A percentile compares a stretch with the other conserved stretches of the same genome.
phyloP scores from a whole-genome alignment of 345 rosid species.

The Melaleuca alternifolia region DNA sequence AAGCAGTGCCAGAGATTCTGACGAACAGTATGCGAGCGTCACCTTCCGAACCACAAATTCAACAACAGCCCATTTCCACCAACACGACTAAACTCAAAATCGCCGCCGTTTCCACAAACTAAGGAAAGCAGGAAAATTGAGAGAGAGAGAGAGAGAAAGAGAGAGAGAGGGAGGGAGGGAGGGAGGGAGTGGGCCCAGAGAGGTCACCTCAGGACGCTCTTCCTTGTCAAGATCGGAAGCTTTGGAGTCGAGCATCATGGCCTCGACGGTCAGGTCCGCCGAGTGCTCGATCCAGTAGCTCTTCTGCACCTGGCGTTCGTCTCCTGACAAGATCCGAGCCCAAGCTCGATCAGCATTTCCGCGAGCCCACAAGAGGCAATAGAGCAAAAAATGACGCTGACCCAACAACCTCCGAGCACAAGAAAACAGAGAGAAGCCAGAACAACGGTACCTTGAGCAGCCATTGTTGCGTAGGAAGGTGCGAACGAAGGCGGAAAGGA shows the following conservation, averaged over 20 bases:
- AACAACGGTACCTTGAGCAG: conserved; percentile 18
- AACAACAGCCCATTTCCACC: not conserved
- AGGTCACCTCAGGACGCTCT: conserved; percentile 81
- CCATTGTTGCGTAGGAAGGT: conserved; percentile 20
- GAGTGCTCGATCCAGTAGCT: conserved; percentile 85
- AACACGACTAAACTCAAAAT: not conserved
- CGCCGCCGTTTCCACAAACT: not conserved
- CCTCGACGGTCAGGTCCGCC: conserved; percentile 57
- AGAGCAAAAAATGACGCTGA: not conserved
- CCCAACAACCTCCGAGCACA: not conserved
- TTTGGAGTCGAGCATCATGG: conserved; percentile 94
- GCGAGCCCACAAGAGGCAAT: not conserved
- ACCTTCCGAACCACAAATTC: not conserved
- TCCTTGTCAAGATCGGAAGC: conserved; percentile 95
- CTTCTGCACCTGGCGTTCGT: conserved; percentile 70
- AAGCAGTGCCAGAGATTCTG: not conserved
- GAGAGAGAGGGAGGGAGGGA: not conserved
- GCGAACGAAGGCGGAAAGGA: not conserved
- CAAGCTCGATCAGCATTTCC: not conserved
- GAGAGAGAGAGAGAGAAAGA: not conserved
- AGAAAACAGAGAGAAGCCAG: not conserved
- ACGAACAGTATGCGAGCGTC: not conserved
- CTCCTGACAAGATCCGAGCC: conserved; percentile 17
- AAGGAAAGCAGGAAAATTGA: too few relatives aligned
- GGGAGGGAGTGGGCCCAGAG: too few relatives aligned